Conservation (phyloP, 75 land plant species). For the Pinus albicaulis region DNA sequence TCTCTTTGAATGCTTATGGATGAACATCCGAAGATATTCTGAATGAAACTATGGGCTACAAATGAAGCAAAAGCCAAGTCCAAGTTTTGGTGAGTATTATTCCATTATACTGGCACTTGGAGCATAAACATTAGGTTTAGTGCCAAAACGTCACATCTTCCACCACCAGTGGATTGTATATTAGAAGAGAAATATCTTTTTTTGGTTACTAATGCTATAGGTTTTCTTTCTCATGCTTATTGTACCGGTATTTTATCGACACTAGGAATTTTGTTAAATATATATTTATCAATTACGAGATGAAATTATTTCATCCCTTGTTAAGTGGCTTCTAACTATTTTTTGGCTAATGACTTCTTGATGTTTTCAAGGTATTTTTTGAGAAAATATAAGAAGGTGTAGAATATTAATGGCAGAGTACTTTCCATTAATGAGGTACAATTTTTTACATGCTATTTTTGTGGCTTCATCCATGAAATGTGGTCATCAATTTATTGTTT, state of each 20-base stretch:
- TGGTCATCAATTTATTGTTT: background rate
- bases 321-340: no score
- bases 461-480: background rate
- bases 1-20: slow-evolving; percentile 40
- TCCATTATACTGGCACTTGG: background rate
- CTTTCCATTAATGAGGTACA: slow-evolving; percentile 88
- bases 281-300: no score
- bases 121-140: background rate
- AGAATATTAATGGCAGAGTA: slow-evolving; percentile 83
- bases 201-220: no score
- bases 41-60: slow-evolving; percentile 64
- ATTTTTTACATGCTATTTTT: background rate
- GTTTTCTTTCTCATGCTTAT: no score
- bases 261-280: no score
- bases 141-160: background rate
- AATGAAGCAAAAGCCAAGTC: slow-evolving; percentile 62
- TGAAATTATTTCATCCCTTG: no score
- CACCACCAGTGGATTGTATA: no score
- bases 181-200: background rate
- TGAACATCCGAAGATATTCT: slow-evolving; percentile 49
- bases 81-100: no score
- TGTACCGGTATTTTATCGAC: no score
- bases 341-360: background rate
- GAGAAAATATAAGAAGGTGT: slow-evolving; percentile 88
- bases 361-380: slow-evolving; percentile 64